Conservation (phyloP, 768 basidiomycete species). For the Chalciporus sphaerocephalus region DNA sequence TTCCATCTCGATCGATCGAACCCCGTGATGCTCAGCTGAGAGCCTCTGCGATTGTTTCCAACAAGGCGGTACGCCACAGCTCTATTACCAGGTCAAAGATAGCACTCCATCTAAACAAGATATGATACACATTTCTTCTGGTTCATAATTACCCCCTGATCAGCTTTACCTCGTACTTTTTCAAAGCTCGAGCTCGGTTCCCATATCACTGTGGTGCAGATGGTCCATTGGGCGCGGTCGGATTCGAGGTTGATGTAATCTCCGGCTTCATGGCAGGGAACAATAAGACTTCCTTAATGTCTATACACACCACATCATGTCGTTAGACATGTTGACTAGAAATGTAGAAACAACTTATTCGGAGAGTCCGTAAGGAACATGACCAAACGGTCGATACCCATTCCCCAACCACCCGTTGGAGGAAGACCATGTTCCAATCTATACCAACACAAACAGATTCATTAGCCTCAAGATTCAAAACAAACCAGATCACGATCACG, state of each 20-base stretch:
- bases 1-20: no score
- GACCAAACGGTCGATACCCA: conserved; percentile 92
- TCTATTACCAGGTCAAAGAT: no score
- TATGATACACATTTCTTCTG: not conserved
- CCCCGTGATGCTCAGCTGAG: no score
- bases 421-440: conserved; percentile 96
- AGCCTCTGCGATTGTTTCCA: no score
- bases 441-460: conserved; percentile 1
- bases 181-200: not conserved
- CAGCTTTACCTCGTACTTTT: not conserved
- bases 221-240: no score
- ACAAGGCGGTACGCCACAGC: no score
- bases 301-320: conserved; percentile 37
- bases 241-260: no score
- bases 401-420: conserved; percentile 96
- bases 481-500: not conserved
- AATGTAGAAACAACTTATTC: conserved; percentile 46
- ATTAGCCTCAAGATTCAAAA: not conserved
- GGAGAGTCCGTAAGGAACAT: conserved; percentile 99
- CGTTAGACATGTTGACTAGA: conserved; percentile 1
- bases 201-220: no score
- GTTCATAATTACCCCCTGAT: not conserved
- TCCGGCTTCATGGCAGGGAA: no score
- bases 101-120: not conserved
- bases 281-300: conserved; percentile 96